Base-by-base conservation (phyloP, 2,329 filamentous ascomycete species). In the Colletotrichum sp. region DNA sequence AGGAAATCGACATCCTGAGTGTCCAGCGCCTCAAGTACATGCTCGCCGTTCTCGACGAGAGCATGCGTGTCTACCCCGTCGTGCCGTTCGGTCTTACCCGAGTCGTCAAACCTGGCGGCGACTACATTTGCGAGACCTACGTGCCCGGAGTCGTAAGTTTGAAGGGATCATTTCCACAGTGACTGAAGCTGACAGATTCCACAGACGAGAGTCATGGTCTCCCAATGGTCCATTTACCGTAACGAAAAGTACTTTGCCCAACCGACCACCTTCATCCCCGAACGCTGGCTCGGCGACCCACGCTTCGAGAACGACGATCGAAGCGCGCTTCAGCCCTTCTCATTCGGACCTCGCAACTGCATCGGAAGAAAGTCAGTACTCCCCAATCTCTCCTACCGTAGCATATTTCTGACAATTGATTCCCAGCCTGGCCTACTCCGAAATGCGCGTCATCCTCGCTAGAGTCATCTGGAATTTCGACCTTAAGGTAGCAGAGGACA, bases 361-460 rank as follows among this genome's bases (percentile, higher is more conserved):
- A 83, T 90, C 26, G 89, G 89, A 1, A 82, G 83, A 69, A 89
- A 89, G 87, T 88, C 81, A 80, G 82, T 73, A 12, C 3, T 49
- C 39, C 18, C 18, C 39, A n/a, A 49, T n/a, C 18, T n/a, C 18
- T n/a, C 39, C 2, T 15, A 9, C 10, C 18, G 18, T n/a, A 49
- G 9, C 18, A 36, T 16, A 44, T 39, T 6, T n/a, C n/a, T n/a
- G n/a, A n/a, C n/a, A n/a, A n/a, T n/a, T n/a, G n/a, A n/a, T n/a
- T n/a, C n/a, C n/a, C 28, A 78, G 85, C 72, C 83, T 89, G 21
- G 88, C 89, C 1, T 87, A 87, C 65, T 84, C 84, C 3, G 88
- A 90, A 78, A 88, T 90, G 86, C 85, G 88, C 2, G 76, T 90
- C 6, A 86, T 89, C 10, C 78, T 89, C 1, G 84, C 87, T 2